Conservation (phyloP, 2,329 filamentous ascomycete genomes). For the Penicillium glabrum region DNA sequence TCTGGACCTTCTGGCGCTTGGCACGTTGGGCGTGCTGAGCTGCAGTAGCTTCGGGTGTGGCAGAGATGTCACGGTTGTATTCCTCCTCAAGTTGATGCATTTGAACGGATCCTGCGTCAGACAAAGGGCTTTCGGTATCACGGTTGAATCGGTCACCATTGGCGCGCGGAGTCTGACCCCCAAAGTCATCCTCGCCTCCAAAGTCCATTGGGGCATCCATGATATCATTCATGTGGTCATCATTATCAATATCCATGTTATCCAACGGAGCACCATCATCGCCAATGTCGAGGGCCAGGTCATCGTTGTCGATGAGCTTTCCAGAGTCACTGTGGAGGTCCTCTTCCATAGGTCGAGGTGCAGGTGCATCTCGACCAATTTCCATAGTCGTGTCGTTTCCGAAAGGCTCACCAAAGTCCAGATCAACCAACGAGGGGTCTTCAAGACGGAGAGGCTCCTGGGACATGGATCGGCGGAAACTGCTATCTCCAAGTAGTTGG, state of each 20-base stretch:
- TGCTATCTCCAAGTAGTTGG: slow-evolving; percentile 73
- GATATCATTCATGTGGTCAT: slow-evolving; percentile 60
- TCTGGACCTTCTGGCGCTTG: slow-evolving; percentile 78
- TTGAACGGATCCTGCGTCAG: slow-evolving; percentile 66
- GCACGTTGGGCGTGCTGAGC: slow-evolving; percentile 69
- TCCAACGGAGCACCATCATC: slow-evolving; percentile 47
- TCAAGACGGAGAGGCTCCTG: slow-evolving; percentile 57
- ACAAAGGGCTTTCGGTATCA: slow-evolving; percentile 69
- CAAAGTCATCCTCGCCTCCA: slow-evolving; percentile 55
- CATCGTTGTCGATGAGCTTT: slow-evolving; percentile 60
- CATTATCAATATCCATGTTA: slow-evolving; percentile 36
- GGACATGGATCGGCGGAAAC: slow-evolving; percentile 45
- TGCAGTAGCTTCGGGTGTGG: slow-evolving; percentile 50
- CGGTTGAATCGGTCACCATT: slow-evolving; percentile 53
- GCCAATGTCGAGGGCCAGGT: slow-evolving; percentile 48
- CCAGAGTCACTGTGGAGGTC: slow-evolving; percentile 61
- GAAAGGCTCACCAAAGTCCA: slow-evolving; percentile 69
- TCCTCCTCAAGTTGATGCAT: slow-evolving; percentile 56
- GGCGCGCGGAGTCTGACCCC: slow-evolving; percentile 54
- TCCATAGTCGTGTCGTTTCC: slow-evolving; percentile 71
- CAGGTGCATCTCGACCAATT: slow-evolving; percentile 81
- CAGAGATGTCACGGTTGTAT: slow-evolving; percentile 17
- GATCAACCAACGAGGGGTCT: slow-evolving; percentile 71
- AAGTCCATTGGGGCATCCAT: slow-evolving; percentile 56
- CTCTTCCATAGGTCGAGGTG: slow-evolving; percentile 60